phyloP scores from a whole-genome alignment of 305 asterid species.

The Fraxinus velutina region DNA sequence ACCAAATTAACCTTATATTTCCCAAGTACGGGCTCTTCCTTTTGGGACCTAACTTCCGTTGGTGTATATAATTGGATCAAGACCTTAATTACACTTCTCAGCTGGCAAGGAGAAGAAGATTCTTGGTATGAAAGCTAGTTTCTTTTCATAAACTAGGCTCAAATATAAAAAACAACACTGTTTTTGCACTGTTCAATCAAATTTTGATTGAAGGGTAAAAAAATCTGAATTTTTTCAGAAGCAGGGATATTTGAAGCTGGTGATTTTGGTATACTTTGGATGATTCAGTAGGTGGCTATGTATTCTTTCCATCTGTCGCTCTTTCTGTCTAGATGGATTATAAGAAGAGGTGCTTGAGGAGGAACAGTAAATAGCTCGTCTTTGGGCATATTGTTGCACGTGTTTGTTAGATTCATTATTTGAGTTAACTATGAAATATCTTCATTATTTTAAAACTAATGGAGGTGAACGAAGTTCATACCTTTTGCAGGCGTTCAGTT shows the following conservation, averaged over 20 bases:
- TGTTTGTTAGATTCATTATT: not conserved
- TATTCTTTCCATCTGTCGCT: not conserved
- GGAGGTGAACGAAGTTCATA: conserved; percentile 6
- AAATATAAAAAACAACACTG: not conserved
- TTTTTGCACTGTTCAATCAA: not conserved
- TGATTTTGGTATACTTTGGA: not conserved
- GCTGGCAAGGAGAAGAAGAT: not conserved
- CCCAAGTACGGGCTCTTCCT: not conserved
- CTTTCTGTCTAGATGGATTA: not conserved
- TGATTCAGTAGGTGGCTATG: not conserved
- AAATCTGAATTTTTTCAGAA: not conserved
- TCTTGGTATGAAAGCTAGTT: not conserved
- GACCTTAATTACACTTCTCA: not conserved
- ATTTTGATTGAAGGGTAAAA: not conserved
- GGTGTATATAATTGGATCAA: not conserved
- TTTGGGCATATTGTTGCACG: not conserved
- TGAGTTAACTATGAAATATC: not conserved
- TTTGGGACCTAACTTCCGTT: not conserved
- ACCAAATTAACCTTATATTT: not conserved
- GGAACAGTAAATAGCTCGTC: not conserved
- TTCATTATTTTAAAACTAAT: not conserved
- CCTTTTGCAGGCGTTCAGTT: conserved; percentile 79
- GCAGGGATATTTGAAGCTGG: not conserved
- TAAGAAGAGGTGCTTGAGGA: not conserved
- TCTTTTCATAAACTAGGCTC: not conserved